Evolutionary conservation across 352 stramenopile species (phyloP).

Genomic region (Peronospora farinosa): DNA sequence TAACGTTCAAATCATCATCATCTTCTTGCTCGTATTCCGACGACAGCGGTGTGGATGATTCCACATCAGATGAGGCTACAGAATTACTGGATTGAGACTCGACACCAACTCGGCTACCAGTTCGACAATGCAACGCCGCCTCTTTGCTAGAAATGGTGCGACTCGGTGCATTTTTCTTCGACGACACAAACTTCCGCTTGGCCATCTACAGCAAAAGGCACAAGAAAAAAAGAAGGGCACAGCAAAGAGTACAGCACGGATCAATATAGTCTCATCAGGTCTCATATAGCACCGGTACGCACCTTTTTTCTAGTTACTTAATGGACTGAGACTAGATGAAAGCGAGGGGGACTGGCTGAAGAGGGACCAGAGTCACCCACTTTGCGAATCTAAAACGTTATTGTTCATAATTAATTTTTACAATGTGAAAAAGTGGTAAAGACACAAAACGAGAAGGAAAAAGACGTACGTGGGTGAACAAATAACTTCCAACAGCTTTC

Average conservation of each 20-base stretch:
- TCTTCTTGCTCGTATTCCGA: slow-evolving; percentile 34
- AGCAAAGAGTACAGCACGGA: background rate
- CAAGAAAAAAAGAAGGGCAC: background rate
- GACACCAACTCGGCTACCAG: slow-evolving; percentile 14
- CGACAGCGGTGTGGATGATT: slow-evolving; percentile 32
- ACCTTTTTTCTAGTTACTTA: slow-evolving; percentile 27
- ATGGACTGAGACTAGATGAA: slow-evolving; percentile 1
- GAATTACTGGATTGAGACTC: slow-evolving; percentile 29
- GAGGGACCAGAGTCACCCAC: slow-evolving; percentile 11
- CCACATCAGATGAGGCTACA: slow-evolving; percentile 31
- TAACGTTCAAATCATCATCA: slow-evolving; percentile 18
- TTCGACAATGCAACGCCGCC: slow-evolving; percentile 55
- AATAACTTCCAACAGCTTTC: slow-evolving; percentile 1
- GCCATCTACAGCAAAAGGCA: slow-evolving; percentile 41
- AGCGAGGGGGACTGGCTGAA: slow-evolving; percentile 15
- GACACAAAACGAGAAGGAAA: background rate
- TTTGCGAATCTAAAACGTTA: background rate
- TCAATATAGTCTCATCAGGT: background rate
- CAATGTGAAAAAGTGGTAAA: too few species aligned
- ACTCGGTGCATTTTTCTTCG: slow-evolving; percentile 82
- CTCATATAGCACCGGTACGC: slow-evolving; percentile 1
- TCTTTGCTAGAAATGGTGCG: slow-evolving; percentile 80
- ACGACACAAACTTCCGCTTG: slow-evolving; percentile 81
- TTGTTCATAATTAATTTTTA: background rate
- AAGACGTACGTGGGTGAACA: background rate